Conservation (phyloP, 192 early-diverging fungal species). For the Pilaira anomala region DNA sequence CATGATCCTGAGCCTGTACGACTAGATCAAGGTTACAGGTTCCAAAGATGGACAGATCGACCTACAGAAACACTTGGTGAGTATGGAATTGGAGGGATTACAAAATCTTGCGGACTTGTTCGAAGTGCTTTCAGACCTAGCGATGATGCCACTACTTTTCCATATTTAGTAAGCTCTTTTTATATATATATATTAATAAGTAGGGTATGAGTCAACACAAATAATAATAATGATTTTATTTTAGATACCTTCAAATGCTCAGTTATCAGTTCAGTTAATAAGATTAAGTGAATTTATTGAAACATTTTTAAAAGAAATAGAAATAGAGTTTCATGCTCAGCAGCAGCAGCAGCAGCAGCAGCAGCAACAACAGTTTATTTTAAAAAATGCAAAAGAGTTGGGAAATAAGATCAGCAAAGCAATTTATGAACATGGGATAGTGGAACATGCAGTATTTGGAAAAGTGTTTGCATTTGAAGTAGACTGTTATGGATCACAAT, state of each 20-base stretch:
- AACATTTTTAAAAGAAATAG: background rate
- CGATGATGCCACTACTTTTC: conserved; percentile 56
- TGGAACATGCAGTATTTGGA: conserved; percentile 50
- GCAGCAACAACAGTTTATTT: no score
- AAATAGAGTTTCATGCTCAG: no score
- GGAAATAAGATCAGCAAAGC: conserved; percentile 43
- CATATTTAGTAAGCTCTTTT: conserved; percentile 39
- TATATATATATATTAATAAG: no score
- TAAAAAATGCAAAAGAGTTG: conserved; percentile 8
- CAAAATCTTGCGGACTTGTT: conserved; percentile 34
- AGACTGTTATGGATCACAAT: conserved; percentile 63
- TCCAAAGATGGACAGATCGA: conserved; percentile 33
- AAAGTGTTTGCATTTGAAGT: conserved; percentile 65
- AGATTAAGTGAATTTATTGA: conserved; percentile 6
- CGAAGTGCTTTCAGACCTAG: conserved; percentile 55
- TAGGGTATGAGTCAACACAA: no score
- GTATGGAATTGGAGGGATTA: conserved; percentile 42
- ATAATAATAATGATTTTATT: background rate
- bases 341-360: no score
- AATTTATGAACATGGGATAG: conserved; percentile 47
- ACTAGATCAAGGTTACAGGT: conserved; percentile 40
- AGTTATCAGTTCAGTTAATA: conserved; percentile 18
- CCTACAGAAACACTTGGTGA: conserved; percentile 48
- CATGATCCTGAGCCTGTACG: conserved; percentile 24
- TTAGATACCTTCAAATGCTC: conserved; percentile 56